Evolutionary conservation across 1,139 yeast species (phyloP).

Genomic region (Candida labiduridarum): DNA sequence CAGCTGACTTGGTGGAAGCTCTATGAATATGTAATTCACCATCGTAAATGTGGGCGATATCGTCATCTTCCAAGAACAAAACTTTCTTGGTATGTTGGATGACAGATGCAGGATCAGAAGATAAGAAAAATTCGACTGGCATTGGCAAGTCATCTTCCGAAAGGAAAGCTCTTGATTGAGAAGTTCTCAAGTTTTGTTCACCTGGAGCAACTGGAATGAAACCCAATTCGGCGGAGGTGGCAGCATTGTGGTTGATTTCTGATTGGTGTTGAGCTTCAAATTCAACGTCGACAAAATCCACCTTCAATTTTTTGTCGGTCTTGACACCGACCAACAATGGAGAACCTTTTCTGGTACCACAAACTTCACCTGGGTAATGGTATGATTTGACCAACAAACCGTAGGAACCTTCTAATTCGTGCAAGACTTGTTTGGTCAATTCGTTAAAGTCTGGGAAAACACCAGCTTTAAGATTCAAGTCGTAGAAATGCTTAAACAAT

Average conservation of each 20-base stretch:
- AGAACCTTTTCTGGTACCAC: slow-evolving; percentile 98
- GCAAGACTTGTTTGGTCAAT: slow-evolving; percentile 87
- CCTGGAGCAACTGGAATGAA: slow-evolving; percentile 44
- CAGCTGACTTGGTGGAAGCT: slow-evolving; percentile 79
- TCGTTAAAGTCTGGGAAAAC: slow-evolving; percentile 75
- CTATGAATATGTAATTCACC: slow-evolving; percentile 99
- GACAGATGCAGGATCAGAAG: slow-evolving; percentile 98
- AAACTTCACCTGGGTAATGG: slow-evolving; percentile 93
- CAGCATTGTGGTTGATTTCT: slow-evolving; percentile 10
- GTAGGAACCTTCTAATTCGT: slow-evolving; percentile 96
- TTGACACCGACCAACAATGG: slow-evolving; percentile 97
- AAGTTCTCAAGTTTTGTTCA: slow-evolving; percentile 69
- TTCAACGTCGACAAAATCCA: slow-evolving; percentile 97
- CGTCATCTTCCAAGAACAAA: slow-evolving; percentile 94
- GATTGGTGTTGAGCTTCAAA: slow-evolving; percentile 60
- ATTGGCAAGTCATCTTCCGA: slow-evolving; percentile 90
- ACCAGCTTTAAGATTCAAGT: slow-evolving; percentile 61
- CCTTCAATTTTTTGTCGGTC: slow-evolving; percentile 92
- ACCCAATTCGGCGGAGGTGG: slow-evolving; percentile 25
- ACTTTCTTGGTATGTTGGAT: slow-evolving; percentile 97
- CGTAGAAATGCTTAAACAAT: slow-evolving; percentile 88
- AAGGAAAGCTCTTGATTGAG: slow-evolving; percentile 90
- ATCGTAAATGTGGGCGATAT: slow-evolving; percentile 96
- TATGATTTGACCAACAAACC: slow-evolving; percentile 90
- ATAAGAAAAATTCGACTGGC: slow-evolving; percentile 94